phyloP scores from a whole-genome alignment of 768 basidiomycete genomes.

The Cystoderma amianthinum region DNA sequence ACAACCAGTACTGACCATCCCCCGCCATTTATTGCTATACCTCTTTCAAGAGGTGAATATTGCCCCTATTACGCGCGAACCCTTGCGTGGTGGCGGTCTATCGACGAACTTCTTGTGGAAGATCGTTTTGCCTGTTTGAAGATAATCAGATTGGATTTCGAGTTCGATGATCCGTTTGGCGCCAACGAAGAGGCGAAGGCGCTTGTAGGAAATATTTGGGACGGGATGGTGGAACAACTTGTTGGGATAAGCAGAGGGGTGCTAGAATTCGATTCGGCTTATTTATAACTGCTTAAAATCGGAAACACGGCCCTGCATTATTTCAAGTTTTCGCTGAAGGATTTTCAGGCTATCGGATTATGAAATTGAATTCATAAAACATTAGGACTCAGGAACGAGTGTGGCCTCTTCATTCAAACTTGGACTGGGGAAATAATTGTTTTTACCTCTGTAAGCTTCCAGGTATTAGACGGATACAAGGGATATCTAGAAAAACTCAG shows the following conservation, averaged over 20 bases:
- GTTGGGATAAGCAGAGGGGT: conserved; percentile 8
- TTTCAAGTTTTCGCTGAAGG: not conserved
- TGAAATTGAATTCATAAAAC: not conserved
- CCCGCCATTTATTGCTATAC: conserved; percentile 12
- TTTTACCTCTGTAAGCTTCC: too few species aligned
- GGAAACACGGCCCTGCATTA: not conserved
- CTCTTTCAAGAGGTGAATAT: conserved; percentile 9
- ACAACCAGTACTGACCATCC: conserved; percentile 16
- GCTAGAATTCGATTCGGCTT: conserved; percentile 6
- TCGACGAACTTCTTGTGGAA: conserved; percentile 16
- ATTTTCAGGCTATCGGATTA: not conserved
- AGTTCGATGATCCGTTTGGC: conserved; percentile 12
- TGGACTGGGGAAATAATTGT: not conserved
- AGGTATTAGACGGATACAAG: too few species aligned
- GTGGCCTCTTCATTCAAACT: too few species aligned
- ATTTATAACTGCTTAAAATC: not conserved
- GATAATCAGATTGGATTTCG: conserved; percentile 12
- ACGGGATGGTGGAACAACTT: conserved; percentile 13
- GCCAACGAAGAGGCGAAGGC: conserved; percentile 5
- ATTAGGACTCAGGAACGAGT: not conserved
- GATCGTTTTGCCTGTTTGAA: conserved; percentile 11
- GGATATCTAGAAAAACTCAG: too few species aligned
- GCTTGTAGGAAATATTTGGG: conserved; percentile 6
- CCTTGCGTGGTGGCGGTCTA: conserved; percentile 13
- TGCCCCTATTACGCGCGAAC: not conserved